Evolutionary conservation across 169 alveolate species (phyloP).

Genomic region (Plasmodium fragile): DNA sequence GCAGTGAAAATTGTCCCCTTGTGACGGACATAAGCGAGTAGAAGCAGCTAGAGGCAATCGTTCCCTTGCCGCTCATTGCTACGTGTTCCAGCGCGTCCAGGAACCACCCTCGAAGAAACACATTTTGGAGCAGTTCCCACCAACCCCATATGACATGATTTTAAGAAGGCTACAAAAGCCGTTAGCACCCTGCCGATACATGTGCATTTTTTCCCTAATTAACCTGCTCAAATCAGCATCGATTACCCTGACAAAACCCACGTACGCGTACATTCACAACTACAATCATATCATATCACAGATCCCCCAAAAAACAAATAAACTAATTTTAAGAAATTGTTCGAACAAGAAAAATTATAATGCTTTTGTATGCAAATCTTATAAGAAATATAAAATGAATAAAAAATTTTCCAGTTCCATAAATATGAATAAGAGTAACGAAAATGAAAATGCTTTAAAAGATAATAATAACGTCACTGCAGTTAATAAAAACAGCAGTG

Average conservation of each 20-base stretch:
- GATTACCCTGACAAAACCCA: slow-evolving; percentile 12
- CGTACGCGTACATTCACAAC: slow-evolving; percentile 1
- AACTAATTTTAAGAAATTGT: slow-evolving; percentile 19
- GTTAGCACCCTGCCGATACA: slow-evolving; percentile 41
- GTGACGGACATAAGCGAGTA: neutral
- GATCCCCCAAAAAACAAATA: slow-evolving; percentile 5
- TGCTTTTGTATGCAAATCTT: slow-evolving; percentile 42
- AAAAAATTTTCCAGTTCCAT: slow-evolving; percentile 46
- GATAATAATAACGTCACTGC: slow-evolving; percentile 23
- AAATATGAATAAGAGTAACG: slow-evolving; percentile 59
- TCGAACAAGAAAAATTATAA: slow-evolving; percentile 46
- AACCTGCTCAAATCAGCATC: slow-evolving; percentile 41
- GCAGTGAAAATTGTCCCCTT: neutral
- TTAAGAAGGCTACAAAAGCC: slow-evolving; percentile 22
- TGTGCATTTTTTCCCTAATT: slow-evolving; percentile 72
- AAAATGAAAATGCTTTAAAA: slow-evolving; percentile 47
- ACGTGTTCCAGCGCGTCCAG: neutral
- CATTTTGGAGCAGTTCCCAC: neutral
- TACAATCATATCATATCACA: neutral
- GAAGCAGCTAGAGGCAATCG: neutral
- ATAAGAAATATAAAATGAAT: slow-evolving; percentile 61
- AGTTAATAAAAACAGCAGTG: slow-evolving; percentile 42
- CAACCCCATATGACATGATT: slow-evolving; percentile 53
- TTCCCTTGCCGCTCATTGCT: neutral
- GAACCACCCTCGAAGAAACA: neutral